Conservation (phyloP, 306 rosid species). For the Rosa chinensis region DNA sequence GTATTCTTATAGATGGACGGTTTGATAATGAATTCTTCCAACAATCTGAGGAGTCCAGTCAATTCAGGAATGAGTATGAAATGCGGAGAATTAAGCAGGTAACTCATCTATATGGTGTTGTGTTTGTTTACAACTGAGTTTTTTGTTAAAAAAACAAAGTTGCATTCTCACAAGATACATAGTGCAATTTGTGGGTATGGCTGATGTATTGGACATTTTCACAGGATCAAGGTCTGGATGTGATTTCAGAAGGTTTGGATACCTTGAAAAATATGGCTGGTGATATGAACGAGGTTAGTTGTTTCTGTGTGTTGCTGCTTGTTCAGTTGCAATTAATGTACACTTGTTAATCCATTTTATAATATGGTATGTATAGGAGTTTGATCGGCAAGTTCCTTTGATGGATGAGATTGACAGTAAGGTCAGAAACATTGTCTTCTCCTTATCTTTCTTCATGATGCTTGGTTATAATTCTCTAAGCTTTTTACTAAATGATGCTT, state of each 20-base stretch:
- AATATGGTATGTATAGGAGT: constrained; percentile 55
- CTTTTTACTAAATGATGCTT: constrained; percentile 8
- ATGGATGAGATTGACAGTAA: constrained; percentile 97
- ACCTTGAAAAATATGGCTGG: constrained; percentile 94
- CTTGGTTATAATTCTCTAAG: neutral
- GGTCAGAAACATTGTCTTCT: constrained; percentile 45
- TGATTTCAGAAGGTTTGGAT: constrained; percentile 92
- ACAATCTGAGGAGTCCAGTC: constrained; percentile 68
- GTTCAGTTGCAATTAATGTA: neutral
- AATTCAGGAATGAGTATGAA: constrained; percentile 91
- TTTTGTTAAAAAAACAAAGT: neutral
- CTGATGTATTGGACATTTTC: constrained; percentile 22
- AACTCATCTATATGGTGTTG: constrained; percentile 34
- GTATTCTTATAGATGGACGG: constrained; percentile 61
- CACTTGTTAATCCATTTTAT: constrained; percentile 4
- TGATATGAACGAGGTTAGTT: constrained; percentile 93
- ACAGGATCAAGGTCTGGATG: constrained; percentile 97
- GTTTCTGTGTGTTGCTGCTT: constrained; percentile 16
- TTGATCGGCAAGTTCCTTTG: constrained; percentile 97
- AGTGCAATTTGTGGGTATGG: neutral
- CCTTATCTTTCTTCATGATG: neutral
- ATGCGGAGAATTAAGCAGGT: constrained; percentile 90
- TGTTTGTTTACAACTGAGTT: constrained; percentile 2
- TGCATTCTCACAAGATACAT: constrained; percentile 9
- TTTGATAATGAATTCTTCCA: constrained; percentile 83